Evolutionary conservation across 208 protist species (phyloP), one percentile per base, ranked within the genome.

Genomic region (Sergeia podlipaevii): DNA sequence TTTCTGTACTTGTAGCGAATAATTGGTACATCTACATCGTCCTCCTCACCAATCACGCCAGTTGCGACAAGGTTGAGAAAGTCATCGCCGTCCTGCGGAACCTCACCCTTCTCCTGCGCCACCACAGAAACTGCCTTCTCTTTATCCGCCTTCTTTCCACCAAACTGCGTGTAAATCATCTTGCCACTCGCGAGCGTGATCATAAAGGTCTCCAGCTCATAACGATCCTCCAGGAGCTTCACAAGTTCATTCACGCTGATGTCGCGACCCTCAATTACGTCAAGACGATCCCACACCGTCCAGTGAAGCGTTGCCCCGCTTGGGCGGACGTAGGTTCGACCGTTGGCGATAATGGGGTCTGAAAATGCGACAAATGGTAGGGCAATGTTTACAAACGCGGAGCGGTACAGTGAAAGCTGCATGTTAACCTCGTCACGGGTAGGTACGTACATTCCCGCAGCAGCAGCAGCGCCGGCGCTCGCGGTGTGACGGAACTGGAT

Each of bases 371-470:
- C 64, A 59, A 99, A 93, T 4, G 98, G 97, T 3, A 99, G 81
- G 11, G 97, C 98, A 17, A 99, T 85, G 73, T 99, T 99, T 15
- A 98, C 80, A 78, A 99, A 99, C 27, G 79, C 75, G 62, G 97
- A 98, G 59, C 97, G 97, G 67, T 80, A 96, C 21, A 80, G 49
- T 28, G 63, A 72, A 8, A 96, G 70, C 28, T 89, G 72, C 58
- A 61, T 43, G 39, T 65, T 59, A 15, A 77, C 64, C 27, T 88
- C 66, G 21, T 42, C 58, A 20, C 11, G 55, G 32, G 63, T 60
- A 24, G 50, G 77, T 21, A 44, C 41, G 49, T 42, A 71, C 29
- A 58, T 3, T 32, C 48, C 48, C 4, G 46, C 15, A 30, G 54
- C 28, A 15, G 47, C 37, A 24, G 38, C 33, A 33, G 39, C 23